Evolutionary conservation across 495 filamentous ascomycete genomes (phyloP), one percentile per base, ranked within the genome.

Genomic region (Aspergillus wentii): DNA sequence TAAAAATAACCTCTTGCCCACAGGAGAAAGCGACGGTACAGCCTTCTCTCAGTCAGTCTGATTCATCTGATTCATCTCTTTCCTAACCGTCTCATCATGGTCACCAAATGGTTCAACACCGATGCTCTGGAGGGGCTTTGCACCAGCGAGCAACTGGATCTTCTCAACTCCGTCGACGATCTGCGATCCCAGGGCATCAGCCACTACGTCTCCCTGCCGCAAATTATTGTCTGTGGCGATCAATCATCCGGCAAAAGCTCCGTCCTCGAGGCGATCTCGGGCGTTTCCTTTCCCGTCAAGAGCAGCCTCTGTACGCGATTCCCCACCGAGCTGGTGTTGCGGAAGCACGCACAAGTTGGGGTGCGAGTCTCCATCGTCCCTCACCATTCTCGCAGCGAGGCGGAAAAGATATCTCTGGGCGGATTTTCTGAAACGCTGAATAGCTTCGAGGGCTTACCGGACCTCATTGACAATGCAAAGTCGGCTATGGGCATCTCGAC

Each of bases 171-270:
- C 8, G 73, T 85, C 20, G 76, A 80, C 41, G 62, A 57, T 1
- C 69, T 83, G 4, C 68, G 79, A 21, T 62, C 57, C 4, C 48
- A 66, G 36, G 79, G 81, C n/a, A 67, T 83, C 38, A 75, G 68
- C 43, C 62, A 71, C 30, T 72, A 76, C 46, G 52, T 82, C 9
- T 62, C 65, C 16, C 19, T 57, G 10, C 79, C 81, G 9, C 76
- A 85, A 48, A 57, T 84, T n/a, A 71, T 83, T 17, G 79, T 86
- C 1, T 80, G 72, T 43, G 78, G 80, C 4, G 72, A 80, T 54
- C 76, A 83, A 39, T 80, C 72, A 2, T 64, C 64, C 11, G 80
- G 78, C 5, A 83, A 82, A 43, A 80, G 76, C 54, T 84, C 81
- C 0, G 76, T 83, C 3, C 65, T 85, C 0, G 82, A 85, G 44